A percentile compares a stretch with the other conserved stretches of the same genome.
phyloP scores from a whole-genome alignment of 2,329 filamentous ascomycete genomes.

The Aaosphaeria pasadenensis region DNA sequence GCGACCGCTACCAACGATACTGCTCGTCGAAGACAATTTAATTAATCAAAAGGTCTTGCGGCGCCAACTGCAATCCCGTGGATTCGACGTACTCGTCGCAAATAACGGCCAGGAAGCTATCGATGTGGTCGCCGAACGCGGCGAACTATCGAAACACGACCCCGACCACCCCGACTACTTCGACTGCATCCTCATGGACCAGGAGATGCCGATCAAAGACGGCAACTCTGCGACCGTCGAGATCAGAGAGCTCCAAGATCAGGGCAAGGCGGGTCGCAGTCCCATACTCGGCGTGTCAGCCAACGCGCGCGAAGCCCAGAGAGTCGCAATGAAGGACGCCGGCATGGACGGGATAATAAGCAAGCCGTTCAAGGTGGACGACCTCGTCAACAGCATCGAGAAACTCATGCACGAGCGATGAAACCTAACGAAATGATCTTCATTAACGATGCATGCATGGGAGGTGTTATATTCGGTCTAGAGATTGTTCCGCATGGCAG shows the following conservation, averaged over 20 bases:
- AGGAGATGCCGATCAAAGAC: conserved; percentile 46
- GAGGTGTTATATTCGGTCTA: no score
- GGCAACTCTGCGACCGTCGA: conserved; percentile 39
- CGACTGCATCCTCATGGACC: conserved; percentile 43
- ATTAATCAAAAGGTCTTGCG: conserved; percentile 50
- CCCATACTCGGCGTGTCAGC: conserved; percentile 39
- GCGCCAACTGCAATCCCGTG: conserved; percentile 47
- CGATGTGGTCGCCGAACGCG: conserved; percentile 33
- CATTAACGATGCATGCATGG: no score
- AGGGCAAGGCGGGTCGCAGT: conserved; percentile 28
- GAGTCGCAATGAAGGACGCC: conserved; percentile 27
- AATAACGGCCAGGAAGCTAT: conserved; percentile 47
- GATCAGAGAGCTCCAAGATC: conserved; percentile 37
- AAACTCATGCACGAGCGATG: conserved; percentile 9
- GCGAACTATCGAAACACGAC: conserved; percentile 8
- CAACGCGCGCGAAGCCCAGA: conserved; percentile 37
- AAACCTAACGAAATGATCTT: no score
- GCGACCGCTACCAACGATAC: conserved; percentile 19
- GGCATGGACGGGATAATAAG: conserved; percentile 40
- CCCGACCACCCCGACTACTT: conserved; percentile 27
- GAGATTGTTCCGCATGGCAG: no score
- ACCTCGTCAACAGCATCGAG: conserved; percentile 28
- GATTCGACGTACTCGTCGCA: conserved; percentile 42
- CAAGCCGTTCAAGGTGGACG: conserved; percentile 39
- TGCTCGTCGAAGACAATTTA: conserved; percentile 50